Evolutionary conservation across 2,329 filamentous ascomycete species (phyloP).

Genomic region (Myrmaecium sp.): DNA sequence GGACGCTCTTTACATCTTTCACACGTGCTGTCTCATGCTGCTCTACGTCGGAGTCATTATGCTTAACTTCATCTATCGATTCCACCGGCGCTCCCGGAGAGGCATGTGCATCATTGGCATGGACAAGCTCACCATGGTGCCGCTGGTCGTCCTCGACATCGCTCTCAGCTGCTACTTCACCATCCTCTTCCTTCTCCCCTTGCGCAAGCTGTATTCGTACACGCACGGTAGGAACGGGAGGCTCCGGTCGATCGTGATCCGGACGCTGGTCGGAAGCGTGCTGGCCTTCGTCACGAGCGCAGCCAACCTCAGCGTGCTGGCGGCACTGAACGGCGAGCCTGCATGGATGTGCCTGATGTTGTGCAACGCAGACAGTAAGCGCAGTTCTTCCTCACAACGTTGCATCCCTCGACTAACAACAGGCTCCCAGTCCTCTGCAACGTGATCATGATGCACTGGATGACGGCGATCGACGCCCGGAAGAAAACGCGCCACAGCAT

Average conservation of each 20-base stretch:
- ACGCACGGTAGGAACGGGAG: conserved; percentile 1
- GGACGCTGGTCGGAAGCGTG: conserved; percentile 4
- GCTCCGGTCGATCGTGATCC: conserved; percentile 4
- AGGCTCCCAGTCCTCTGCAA: too few species aligned
- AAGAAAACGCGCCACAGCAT: too few species aligned
- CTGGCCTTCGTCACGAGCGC: conserved; percentile 3
- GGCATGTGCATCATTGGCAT: conserved; percentile 42
- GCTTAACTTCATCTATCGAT: conserved; percentile 3
- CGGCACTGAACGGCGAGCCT: conserved; percentile 3
- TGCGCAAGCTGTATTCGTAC: conserved; percentile 21
- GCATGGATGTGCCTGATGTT: conserved; percentile 4
- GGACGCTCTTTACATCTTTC: conserved; percentile 4
- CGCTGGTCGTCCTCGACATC: conserved; percentile 43
- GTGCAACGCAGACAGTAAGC: conserved; percentile 5
- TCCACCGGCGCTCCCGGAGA: neutral
- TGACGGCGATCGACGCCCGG: too few species aligned
- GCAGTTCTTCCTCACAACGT: too few species aligned
- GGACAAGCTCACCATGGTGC: conserved; percentile 40
- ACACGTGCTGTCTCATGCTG: conserved; percentile 2
- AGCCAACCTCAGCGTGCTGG: conserved; percentile 2
- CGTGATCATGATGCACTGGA: too few species aligned
- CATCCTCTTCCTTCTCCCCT: conserved; percentile 42
- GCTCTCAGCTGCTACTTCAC: conserved; percentile 47
- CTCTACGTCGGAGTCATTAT: conserved; percentile 3
- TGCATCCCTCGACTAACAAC: too few species aligned